Conservation (phyloP, 495 filamentous ascomycete genomes). For the Clavariopsis aquatica region DNA sequence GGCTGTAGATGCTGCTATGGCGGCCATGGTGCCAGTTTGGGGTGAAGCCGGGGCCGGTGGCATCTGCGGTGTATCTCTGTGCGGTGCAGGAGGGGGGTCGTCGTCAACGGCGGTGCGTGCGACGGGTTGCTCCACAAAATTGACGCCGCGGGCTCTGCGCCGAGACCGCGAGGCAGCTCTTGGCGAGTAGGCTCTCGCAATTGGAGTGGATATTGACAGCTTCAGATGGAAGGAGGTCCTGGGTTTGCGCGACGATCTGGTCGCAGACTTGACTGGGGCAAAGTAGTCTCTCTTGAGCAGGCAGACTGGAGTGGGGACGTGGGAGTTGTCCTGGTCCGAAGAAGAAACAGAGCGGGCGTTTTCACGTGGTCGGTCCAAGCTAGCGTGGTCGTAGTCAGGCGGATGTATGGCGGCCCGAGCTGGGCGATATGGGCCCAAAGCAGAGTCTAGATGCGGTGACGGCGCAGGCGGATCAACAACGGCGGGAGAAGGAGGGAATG, state of each 20-base stretch:
- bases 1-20: neutral
- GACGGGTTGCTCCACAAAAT: neutral
- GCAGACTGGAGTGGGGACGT: neutral
- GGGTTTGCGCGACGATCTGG: neutral
- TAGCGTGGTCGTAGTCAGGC: neutral
- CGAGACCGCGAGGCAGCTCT: neutral
- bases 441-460: neutral
- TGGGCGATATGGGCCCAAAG: neutral
- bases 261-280: neutral
- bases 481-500: neutral
- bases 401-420: neutral
- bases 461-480: neutral
- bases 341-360: neutral
- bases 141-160: neutral
- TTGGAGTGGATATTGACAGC: constrained; percentile 2
- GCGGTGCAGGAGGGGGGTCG: too few relatives aligned
- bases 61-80: neutral
- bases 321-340: neutral
- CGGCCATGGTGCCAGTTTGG: too few relatives aligned
- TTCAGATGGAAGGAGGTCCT: neutral
- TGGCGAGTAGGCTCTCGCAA: neutral
- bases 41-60: neutral
- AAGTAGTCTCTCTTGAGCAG: neutral
- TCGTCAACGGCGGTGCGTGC: neutral
- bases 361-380: too few relatives aligned